phyloP scores from a whole-genome alignment of 495 filamentous ascomycete species.

The Podospora tetraspora region DNA sequence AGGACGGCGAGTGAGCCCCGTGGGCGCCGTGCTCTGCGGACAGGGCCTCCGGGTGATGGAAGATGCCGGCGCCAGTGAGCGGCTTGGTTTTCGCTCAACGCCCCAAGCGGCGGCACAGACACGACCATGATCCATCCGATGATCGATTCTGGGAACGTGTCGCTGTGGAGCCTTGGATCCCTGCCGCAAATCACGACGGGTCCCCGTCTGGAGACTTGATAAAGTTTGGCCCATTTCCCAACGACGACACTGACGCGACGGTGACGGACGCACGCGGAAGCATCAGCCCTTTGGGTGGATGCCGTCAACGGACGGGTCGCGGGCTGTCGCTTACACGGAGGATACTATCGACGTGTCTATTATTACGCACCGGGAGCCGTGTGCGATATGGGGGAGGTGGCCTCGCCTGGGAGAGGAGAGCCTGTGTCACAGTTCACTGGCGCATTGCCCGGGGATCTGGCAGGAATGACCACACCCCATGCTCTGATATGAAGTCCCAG shows the following conservation, averaged over 20 bases:
- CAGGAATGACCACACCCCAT: conserved; percentile 17
- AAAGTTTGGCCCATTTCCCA: conserved; percentile 1
- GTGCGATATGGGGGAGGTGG: conserved; percentile 1
- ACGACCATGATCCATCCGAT: conserved; percentile 1
- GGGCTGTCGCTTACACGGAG: background rate
- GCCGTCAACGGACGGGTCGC: conserved; percentile 1
- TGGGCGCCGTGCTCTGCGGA: background rate
- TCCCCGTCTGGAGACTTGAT: conserved; percentile 6
- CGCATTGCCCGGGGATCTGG: conserved; percentile 6
- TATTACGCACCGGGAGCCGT: conserved; percentile 4
- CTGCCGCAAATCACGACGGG: conserved; percentile 26
- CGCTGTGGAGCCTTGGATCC: conserved; percentile 17
- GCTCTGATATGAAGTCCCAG: conserved; percentile 14
- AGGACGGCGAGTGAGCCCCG: background rate
- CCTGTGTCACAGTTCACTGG: conserved; percentile 12
- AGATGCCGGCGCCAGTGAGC: background rate
- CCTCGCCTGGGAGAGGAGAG: background rate
- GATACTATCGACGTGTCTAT: conserved; percentile 5
- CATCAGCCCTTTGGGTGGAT: conserved; percentile 4
- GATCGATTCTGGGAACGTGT: background rate
- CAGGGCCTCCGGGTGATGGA: conserved; percentile 1
- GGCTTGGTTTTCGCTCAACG: background rate
- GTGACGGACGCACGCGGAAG: background rate
- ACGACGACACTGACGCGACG: background rate
- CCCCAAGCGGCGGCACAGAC: background rate